Conservation (phyloP, 2,329 filamentous ascomycete species). For the Clonostachys sp. region DNA sequence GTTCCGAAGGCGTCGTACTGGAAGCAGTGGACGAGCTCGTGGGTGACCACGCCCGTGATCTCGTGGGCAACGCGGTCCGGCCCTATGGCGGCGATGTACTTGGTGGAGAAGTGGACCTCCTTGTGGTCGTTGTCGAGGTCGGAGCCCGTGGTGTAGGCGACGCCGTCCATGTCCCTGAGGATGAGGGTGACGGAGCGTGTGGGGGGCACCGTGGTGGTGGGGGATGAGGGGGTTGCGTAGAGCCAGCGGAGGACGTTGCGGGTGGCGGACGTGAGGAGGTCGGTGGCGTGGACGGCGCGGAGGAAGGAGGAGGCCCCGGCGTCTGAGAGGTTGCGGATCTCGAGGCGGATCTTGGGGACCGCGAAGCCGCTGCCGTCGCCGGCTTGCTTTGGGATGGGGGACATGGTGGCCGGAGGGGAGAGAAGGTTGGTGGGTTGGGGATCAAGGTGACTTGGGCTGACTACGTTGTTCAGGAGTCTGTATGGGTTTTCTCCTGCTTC, state of each 20-base stretch:
- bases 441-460: neutral
- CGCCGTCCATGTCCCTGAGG: conserved; percentile 72
- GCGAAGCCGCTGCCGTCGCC: conserved; percentile 19
- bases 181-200: conserved; percentile 84
- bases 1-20: conserved; percentile 66
- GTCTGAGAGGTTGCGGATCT: conserved; percentile 54
- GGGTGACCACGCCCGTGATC: conserved; percentile 77
- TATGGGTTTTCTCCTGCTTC: too few species aligned
- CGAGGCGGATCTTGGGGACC: conserved; percentile 53
- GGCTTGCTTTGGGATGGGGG: neutral
- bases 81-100: conserved; percentile 58
- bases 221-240: conserved; percentile 49
- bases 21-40: conserved; percentile 94
- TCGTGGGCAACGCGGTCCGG: conserved; percentile 48
- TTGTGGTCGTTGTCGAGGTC: conserved; percentile 84
- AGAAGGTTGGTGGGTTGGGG: neutral
- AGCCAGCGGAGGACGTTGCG: conserved; percentile 66
- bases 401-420: neutral
- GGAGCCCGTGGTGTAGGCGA: conserved; percentile 82
- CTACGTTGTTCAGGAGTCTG: too few species aligned
- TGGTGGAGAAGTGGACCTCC: conserved; percentile 82
- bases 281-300: conserved; percentile 54
- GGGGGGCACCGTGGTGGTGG: conserved; percentile 41
- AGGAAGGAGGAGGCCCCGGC: conserved; percentile 65
- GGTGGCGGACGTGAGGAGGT: conserved; percentile 59